Base-by-base conservation (phyloP, 164 flowering plant genomes). In the Sextonia rubra region DNA sequence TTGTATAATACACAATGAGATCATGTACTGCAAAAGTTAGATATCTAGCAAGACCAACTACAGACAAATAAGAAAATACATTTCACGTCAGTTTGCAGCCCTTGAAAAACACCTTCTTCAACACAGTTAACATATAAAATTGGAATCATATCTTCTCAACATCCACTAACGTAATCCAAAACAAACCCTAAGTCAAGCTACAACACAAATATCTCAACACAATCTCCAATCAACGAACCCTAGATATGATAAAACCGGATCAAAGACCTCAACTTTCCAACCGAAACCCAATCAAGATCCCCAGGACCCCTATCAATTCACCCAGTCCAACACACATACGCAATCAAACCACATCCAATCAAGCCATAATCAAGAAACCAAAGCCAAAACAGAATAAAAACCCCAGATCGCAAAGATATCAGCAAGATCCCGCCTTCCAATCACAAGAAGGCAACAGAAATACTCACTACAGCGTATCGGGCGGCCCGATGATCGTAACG, bases 401-500 rank as follows among this genome's bases (percentile, higher is more conserved):
- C 26, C 26, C 27, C 26, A 62, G 12, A 61, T 12, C 24, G 12
- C 23, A 12, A 61, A 61, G 26, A 23, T 12, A 22, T 24, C 11
- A 37, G 6, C 11, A 37, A 37, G 44, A 37, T 37, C 8, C 44
- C 44, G 44, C 44, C 67, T 64, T 18, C 27, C 3, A 14, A 60
- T 22, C 3, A 24, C 22, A 48, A 24, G 3, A 18, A 25, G 30
- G 18, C n/a, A 25, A 4, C 20, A 17, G 7, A 60, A 68, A 55
- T 0, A 74, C 89, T 77, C 68, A 88, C 91, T 89, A 89, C 0
- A 86, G 79, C 52, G 94, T 90, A 76, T 90, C 94, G 4, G 91
- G 94, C 24, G 94, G 94, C 18, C 94, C 94, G 61, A 88, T 88
- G 66, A 90, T 81, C 14, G 91, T 88, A 47, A 90, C 91, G 69